Evolutionary conservation across 2,329 filamentous ascomycete species (phyloP).

Genomic region (Fusarium austroafricanum): DNA sequence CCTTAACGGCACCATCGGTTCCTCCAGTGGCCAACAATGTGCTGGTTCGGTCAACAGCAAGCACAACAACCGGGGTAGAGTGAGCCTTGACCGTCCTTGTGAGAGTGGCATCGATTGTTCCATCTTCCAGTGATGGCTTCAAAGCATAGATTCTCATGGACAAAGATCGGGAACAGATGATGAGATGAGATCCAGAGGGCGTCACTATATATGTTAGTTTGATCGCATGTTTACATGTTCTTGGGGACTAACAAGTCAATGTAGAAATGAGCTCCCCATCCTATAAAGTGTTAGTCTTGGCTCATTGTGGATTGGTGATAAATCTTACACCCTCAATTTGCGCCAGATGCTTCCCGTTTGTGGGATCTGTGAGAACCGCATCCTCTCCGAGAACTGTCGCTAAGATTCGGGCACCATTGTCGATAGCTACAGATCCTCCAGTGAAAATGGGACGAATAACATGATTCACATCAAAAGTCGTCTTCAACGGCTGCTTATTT

Average conservation of each 20-base stretch:
- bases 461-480: conserved; percentile 86
- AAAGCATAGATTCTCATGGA: conserved; percentile 93
- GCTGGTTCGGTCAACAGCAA: conserved; percentile 86
- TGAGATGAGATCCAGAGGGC: conserved; percentile 86
- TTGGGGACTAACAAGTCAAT: conserved; percentile 64
- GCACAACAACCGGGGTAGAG: conserved; percentile 86
- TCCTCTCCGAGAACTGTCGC: conserved; percentile 94
- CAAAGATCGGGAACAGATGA: conserved; percentile 93
- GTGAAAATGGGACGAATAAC: conserved; percentile 95
- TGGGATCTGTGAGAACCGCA: conserved; percentile 85
- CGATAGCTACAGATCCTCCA: conserved; percentile 86
- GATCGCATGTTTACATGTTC: background rate
- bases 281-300: conserved; percentile 54
- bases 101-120: conserved; percentile 73
- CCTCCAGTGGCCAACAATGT: conserved; percentile 92
- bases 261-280: conserved; percentile 86
- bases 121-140: conserved; percentile 66
- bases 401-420: conserved; percentile 82
- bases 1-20: conserved; percentile 92
- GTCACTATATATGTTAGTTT: conserved; percentile 70
- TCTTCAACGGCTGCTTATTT: conserved; percentile 75
- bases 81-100: conserved; percentile 89
- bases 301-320: background rate
- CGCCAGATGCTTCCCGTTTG: conserved; percentile 83
- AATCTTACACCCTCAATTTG: conserved; percentile 83